Conservation (phyloP, 805 yeast species). For the Lipomyces lipofer region DNA sequence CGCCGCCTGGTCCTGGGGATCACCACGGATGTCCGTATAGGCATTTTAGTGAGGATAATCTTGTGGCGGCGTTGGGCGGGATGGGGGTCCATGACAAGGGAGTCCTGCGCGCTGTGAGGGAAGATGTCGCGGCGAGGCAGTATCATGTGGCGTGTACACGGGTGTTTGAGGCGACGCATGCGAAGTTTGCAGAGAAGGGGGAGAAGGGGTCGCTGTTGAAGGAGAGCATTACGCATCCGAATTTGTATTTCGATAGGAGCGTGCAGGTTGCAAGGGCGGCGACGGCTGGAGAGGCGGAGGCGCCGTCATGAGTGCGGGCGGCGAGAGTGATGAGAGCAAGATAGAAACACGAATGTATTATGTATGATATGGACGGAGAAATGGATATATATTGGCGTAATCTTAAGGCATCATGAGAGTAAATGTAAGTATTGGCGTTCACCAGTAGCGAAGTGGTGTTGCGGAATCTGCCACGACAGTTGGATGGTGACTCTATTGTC, state of each 20-base stretch:
- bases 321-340: too few relatives aligned
- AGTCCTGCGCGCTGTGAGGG: constrained; percentile 61
- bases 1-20: constrained; percentile 60
- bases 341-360: too few relatives aligned
- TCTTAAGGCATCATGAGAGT: too few relatives aligned
- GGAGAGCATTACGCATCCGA: constrained; percentile 78
- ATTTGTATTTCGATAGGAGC: constrained; percentile 73
- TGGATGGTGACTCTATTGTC: too few relatives aligned
- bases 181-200: constrained; percentile 33
- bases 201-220: constrained; percentile 39
- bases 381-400: too few relatives aligned
- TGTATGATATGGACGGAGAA: too few relatives aligned
- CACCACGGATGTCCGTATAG: constrained; percentile 93
- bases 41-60: constrained; percentile 64
- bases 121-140: constrained; percentile 65
- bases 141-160: constrained; percentile 87
- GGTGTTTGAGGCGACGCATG: constrained; percentile 75
- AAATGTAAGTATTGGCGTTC: too few relatives aligned
- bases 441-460: too few relatives aligned
- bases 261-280: constrained; percentile 15
- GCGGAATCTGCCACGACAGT: too few relatives aligned
- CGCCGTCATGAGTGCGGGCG: too few relatives aligned
- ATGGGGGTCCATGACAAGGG: constrained; percentile 65
- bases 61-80: constrained; percentile 55
- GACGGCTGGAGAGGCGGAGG: constrained; percentile 4